Evolutionary conservation across 2,329 filamentous ascomycete genomes (phyloP).

Genomic region (Thelonectria olida): DNA sequence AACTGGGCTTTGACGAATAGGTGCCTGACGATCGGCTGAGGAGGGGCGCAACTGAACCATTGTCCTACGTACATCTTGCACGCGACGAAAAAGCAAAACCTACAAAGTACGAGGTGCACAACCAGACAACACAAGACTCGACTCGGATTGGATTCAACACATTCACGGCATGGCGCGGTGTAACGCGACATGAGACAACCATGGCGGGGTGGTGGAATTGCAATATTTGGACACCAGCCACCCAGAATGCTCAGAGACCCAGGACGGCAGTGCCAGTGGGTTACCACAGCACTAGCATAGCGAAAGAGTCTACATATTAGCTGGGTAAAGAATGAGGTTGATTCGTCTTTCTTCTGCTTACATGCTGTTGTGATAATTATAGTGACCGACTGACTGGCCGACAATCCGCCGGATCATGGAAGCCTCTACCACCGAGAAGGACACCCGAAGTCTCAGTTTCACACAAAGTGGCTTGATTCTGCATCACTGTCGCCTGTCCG

Average conservation of each 20-base stretch:
- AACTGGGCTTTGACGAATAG: neutral
- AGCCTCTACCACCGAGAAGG: neutral
- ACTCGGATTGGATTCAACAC: neutral
- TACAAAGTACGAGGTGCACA: too few species aligned
- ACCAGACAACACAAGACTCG: neutral
- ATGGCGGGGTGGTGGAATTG: slow-evolving; percentile 1
- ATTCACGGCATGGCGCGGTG: neutral
- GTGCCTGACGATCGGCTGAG: slow-evolving; percentile 2
- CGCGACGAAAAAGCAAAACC: neutral
- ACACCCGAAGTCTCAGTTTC: neutral
- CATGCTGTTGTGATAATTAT: neutral
- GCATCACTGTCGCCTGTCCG: neutral
- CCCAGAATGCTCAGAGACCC: neutral
- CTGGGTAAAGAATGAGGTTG: neutral
- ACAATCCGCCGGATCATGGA: neutral
- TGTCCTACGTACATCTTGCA: neutral
- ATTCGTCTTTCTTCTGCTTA: neutral
- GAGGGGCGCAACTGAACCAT: neutral
- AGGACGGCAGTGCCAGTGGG: neutral
- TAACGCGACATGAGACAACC: neutral
- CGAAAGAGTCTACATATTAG: neutral
- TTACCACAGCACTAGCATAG: neutral
- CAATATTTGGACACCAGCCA: neutral
- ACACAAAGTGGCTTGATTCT: neutral
- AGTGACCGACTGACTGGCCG: neutral